Evolutionary conservation across 1,284 basidiomycete species (phyloP).

Genomic region (Ceratobasidium sp.): DNA sequence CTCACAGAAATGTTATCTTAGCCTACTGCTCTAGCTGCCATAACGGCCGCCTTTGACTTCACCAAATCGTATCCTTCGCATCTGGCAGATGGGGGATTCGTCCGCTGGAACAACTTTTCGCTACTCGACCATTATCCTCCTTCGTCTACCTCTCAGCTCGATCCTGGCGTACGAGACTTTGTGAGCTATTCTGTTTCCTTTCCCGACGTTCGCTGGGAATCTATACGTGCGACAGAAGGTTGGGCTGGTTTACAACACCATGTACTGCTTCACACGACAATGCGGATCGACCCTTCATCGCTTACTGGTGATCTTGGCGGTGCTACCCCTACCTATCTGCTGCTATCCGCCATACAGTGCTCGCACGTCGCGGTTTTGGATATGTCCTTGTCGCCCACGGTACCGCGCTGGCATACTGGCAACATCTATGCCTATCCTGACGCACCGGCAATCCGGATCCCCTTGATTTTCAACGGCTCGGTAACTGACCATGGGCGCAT

Average conservation of each 20-base stretch:
- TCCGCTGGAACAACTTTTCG: slow-evolving; percentile 67
- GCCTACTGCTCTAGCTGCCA: slow-evolving; percentile 56
- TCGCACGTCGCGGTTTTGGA: slow-evolving; percentile 78
- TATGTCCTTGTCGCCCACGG: slow-evolving; percentile 51
- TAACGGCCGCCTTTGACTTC: slow-evolving; percentile 55
- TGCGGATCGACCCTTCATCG: slow-evolving; percentile 68
- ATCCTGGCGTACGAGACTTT: slow-evolving; percentile 55
- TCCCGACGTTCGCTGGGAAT: slow-evolving; percentile 71
- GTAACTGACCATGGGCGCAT: not conserved
- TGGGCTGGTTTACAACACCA: slow-evolving; percentile 86
- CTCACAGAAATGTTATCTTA: slow-evolving; percentile 7
- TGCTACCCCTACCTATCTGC: slow-evolving; percentile 58
- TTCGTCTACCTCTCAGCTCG: not conserved
- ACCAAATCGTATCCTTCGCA: slow-evolving; percentile 70
- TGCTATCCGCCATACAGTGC: slow-evolving; percentile 66
- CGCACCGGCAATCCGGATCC: slow-evolving; percentile 62
- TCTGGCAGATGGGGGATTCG: slow-evolving; percentile 70
- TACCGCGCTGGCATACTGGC: slow-evolving; percentile 76
- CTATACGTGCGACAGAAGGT: slow-evolving; percentile 78
- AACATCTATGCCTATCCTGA: slow-evolving; percentile 77
- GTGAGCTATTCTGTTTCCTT: slow-evolving; percentile 72
- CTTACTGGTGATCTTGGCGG: slow-evolving; percentile 9
- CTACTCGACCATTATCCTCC: not conserved
- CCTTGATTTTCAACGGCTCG: slow-evolving; percentile 60
- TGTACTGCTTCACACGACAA: slow-evolving; percentile 70